Conservation (phyloP, 1,284 basidiomycete genomes). For the Flammula alnicola region DNA sequence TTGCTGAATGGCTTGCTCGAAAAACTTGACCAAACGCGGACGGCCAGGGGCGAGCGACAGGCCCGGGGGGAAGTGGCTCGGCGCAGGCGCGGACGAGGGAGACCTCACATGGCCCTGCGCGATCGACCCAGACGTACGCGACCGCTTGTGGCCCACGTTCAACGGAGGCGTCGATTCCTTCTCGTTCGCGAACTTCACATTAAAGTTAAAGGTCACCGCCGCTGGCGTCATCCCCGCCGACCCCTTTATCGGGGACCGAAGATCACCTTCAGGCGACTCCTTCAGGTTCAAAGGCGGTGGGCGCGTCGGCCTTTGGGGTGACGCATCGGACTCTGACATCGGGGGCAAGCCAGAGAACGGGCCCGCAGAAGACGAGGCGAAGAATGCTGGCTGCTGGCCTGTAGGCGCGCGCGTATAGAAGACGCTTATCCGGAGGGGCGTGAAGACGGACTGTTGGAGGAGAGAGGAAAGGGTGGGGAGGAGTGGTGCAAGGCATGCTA, state of each 20-base stretch:
- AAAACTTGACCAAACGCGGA: slow-evolving; percentile 30
- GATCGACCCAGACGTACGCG: background rate
- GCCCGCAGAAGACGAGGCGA: slow-evolving; percentile 14
- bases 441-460: slow-evolving; percentile 47
- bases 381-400: slow-evolving; percentile 30
- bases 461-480: slow-evolving; percentile 58
- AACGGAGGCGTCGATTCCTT: too few species aligned
- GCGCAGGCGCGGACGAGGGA: background rate
- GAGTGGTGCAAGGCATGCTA: slow-evolving; percentile 57
- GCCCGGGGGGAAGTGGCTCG: slow-evolving; percentile 17
- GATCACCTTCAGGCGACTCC: background rate
- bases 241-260: background rate
- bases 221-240: too few species aligned
- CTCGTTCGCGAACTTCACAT: too few species aligned
- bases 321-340: too few species aligned
- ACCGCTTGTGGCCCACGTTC: background rate
- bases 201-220: too few species aligned
- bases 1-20: slow-evolving; percentile 53
- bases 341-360: slow-evolving; percentile 8
- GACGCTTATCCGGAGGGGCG: slow-evolving; percentile 55
- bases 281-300: background rate
- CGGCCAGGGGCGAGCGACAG: slow-evolving; percentile 29
- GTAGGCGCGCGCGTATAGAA: slow-evolving; percentile 64
- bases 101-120: too few species aligned
- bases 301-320: background rate